Percentiles rank a stretch among this genome's conserved stretches.
Conservation (phyloP, 2,329 filamentous ascomycete species). For the Lasiodiplodia hormozganensis region DNA sequence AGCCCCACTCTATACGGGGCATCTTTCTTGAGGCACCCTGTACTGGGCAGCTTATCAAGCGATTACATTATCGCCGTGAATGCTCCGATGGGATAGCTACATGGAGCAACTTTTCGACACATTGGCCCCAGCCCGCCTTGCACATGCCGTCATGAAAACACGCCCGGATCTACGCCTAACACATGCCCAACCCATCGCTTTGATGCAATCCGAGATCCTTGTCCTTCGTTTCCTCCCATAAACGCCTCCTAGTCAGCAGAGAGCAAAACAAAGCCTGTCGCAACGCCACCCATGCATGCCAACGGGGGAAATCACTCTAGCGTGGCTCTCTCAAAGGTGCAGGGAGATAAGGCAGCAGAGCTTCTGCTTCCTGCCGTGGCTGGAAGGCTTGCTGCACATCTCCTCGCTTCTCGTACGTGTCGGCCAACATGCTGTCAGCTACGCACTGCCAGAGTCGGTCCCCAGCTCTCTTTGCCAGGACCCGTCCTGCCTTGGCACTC, state of each 20-base stretch:
- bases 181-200: slow-evolving; percentile 7
- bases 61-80: not conserved
- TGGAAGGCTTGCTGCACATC: slow-evolving; percentile 60
- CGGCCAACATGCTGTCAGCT: slow-evolving; percentile 77
- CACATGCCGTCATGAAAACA: not conserved
- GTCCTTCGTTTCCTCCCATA: not conserved
- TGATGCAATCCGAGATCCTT: not conserved
- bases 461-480: slow-evolving; percentile 60
- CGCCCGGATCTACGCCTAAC: slow-evolving; percentile 2
- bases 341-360: slow-evolving; percentile 37
- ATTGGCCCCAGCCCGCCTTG: not conserved
- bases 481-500: slow-evolving; percentile 57
- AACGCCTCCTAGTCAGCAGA: slow-evolving; percentile 9
- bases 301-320: not conserved
- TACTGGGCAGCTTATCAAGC: not conserved
- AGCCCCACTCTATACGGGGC: not conserved
- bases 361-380: slow-evolving; percentile 53
- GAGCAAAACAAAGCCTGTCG: slow-evolving; percentile 1
- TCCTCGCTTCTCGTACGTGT: slow-evolving; percentile 76
- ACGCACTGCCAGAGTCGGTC: slow-evolving; percentile 62
- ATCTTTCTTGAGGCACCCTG: not conserved
- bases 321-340: slow-evolving; percentile 31
- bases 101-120: not conserved
- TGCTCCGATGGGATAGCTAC: not conserved
- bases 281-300: slow-evolving; percentile 16